Conservation (phyloP, 768 basidiomycete species). For the Mycena vulgaris region DNA sequence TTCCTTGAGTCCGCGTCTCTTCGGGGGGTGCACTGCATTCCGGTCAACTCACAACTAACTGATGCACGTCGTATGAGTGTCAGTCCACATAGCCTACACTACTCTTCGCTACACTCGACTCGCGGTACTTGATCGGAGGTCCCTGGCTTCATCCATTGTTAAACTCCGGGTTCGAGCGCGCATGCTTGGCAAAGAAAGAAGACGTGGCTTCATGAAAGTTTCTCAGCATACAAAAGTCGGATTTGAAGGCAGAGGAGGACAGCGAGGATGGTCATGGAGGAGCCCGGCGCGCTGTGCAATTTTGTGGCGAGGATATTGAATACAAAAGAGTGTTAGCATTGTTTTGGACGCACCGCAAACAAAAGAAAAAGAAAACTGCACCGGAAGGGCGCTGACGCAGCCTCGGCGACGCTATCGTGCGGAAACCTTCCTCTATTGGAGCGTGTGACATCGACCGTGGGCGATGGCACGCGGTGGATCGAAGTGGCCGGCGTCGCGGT, state of each 20-base stretch:
- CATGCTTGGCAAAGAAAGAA: slow-evolving; percentile 13
- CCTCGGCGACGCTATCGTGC: no score
- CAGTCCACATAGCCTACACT: background rate
- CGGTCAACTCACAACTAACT: slow-evolving; percentile 10
- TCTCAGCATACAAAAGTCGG: slow-evolving; percentile 7
- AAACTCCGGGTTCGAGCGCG: slow-evolving; percentile 5
- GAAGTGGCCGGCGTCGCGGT: no score
- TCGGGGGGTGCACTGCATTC: slow-evolving; percentile 11
- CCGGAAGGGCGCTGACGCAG: slow-evolving; percentile 9
- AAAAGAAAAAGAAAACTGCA: slow-evolving; percentile 11
- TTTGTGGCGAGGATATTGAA: slow-evolving; percentile 3
- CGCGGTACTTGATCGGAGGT: slow-evolving; percentile 6
- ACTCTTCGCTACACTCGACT: slow-evolving; percentile 4
- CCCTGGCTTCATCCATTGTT: slow-evolving; percentile 8
- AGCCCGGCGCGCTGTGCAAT: no score
- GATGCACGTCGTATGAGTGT: slow-evolving; percentile 7
- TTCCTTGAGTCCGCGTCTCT: slow-evolving; percentile 3
- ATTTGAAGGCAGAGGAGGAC: slow-evolving; percentile 10
- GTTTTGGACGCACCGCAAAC: slow-evolving; percentile 4
- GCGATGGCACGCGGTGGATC: no score
- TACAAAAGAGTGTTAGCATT: slow-evolving; percentile 1
- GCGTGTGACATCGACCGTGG: no score
- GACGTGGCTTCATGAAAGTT: slow-evolving; percentile 9
- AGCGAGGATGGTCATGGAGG: background rate
- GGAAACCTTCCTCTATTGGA: no score